phyloP scores from a whole-genome alignment of 2,329 filamentous ascomycete genomes.

The Alternaria incomplexa region DNA sequence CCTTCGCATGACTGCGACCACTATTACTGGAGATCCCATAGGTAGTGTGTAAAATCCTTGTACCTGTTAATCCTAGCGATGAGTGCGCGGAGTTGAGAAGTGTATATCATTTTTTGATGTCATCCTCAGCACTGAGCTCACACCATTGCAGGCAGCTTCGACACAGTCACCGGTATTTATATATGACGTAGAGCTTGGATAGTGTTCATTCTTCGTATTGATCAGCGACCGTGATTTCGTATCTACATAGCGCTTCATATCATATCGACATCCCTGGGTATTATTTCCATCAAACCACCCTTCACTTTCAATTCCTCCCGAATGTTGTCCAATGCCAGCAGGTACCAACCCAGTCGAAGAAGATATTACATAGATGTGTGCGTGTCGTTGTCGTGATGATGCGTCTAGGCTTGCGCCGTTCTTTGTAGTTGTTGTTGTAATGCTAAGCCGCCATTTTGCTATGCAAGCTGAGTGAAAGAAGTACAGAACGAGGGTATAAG shows the following conservation, averaged over 20 bases:
- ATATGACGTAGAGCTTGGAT: neutral
- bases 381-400: constrained; percentile 13
- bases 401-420: constrained; percentile 32
- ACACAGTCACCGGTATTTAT: neutral
- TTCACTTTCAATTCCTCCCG: constrained; percentile 1
- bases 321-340: constrained; percentile 44
- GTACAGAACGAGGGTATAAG: constrained; percentile 40
- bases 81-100: no score
- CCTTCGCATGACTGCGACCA: fast-evolving
- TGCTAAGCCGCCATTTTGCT: constrained; percentile 31
- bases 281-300: constrained; percentile 6
- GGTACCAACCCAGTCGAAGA: constrained; percentile 27
- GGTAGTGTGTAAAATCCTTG: no score
- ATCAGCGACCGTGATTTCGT: constrained; percentile 9
- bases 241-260: constrained; percentile 17
- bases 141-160: neutral
- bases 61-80: no score
- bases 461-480: constrained; percentile 30
- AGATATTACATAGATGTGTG: constrained; percentile 24
- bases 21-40: no score
- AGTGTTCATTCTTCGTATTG: constrained; percentile 13
- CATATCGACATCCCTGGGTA: constrained; percentile 17
- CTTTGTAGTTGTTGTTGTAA: constrained; percentile 21
- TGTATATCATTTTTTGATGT: no score
- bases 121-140: no score